A percentile compares a stretch with the other conserved stretches of the same genome.
These are phyloP conservation scores for Penicillium pancosmium DNA, from an alignment of 495 filamentous ascomycete genomes.

Conservation along the genomic window DNA sequence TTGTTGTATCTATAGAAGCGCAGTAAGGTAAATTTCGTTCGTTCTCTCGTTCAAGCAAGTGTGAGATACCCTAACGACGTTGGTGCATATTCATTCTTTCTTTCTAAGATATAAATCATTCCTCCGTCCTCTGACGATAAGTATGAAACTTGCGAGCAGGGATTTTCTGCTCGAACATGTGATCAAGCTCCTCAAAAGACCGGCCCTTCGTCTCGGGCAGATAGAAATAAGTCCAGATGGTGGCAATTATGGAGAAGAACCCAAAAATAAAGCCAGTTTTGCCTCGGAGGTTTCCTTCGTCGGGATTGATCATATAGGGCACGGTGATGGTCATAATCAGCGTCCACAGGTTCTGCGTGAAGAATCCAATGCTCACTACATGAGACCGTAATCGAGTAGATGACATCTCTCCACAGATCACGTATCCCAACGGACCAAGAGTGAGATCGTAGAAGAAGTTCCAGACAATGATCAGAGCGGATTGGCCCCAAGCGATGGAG, in stretches of 20 bases:
- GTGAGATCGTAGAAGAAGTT: conserved; percentile 17
- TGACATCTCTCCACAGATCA: conserved; percentile 15
- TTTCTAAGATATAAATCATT: no score
- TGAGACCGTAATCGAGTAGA: conserved; percentile 12
- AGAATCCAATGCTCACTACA: conserved; percentile 10
- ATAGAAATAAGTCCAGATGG: conserved; percentile 63
- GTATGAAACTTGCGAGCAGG: conserved; percentile 37
- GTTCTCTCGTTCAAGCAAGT: no score
- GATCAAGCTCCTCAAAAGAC: conserved; percentile 65
- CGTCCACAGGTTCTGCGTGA: conserved; percentile 12
- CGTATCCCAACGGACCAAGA: conserved; percentile 17
- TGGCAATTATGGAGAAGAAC: conserved; percentile 59
- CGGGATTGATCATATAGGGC: conserved; percentile 67
- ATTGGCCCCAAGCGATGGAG: conserved; percentile 12
- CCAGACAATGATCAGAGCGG: conserved; percentile 12
- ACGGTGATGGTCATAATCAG: conserved; percentile 31
- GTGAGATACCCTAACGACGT: no score
- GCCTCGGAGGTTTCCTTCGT: conserved; percentile 62
- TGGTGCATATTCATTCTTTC: no score
- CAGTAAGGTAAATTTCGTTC: no score
- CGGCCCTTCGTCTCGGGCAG: conserved; percentile 63
- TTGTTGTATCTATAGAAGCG: no score
- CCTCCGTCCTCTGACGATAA: background rate
- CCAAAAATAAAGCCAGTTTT: conserved; percentile 68
- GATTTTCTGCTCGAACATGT: conserved; percentile 58